Base-by-base conservation (phyloP, 305 asterid species). In the Lippia alba region DNA sequence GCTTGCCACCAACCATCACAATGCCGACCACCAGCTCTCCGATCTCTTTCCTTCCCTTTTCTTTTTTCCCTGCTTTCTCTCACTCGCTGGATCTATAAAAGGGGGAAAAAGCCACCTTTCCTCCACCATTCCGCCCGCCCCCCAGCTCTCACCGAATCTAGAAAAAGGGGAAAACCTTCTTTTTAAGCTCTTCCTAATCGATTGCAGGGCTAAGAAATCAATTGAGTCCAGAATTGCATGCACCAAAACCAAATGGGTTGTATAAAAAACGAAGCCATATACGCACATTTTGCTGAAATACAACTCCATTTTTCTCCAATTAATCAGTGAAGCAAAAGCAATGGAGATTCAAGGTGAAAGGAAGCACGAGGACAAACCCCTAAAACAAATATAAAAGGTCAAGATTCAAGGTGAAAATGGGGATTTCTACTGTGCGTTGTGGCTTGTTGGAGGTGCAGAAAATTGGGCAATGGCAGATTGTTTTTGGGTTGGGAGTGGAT, bases 141-240 rank as follows among this genome's bases (percentile, higher is more conserved):
- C 30, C 2, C 3, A n/a, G n/a, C 30, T 24, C 30, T 24, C 30
- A 3, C 2, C 30, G 30, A 3, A 24, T 24, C 30, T 24, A 24
- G 3, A 24, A 24, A 24, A 24, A 24, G 30, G 30, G 30, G 30
- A 24, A 24, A 24, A 24, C 30, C 30, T 24, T 24, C 30, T 24
- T 24, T 50, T 55, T 44, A 94, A 73, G 70, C 86, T 66, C 72
- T 92, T 92, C 2, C 87, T 76, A 36, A 94, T 83, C 3, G 99
- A 75, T 66, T 94, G 99, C 36, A 94, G 61, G 1, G 97, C 96
- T 74, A 94, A 72, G 82, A 94, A 92, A 85, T 94, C 99, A 20
- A 80, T 67, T 0, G 97, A 96, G 85, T 89, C 82, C 30, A 92
- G 77, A 64, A 92, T 89, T 17, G 96, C 91, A 56, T 45, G 50